Evolutionary conservation across 192 early-diverging fungal genomes (phyloP).

Genomic region (Thamnidium elegans): DNA sequence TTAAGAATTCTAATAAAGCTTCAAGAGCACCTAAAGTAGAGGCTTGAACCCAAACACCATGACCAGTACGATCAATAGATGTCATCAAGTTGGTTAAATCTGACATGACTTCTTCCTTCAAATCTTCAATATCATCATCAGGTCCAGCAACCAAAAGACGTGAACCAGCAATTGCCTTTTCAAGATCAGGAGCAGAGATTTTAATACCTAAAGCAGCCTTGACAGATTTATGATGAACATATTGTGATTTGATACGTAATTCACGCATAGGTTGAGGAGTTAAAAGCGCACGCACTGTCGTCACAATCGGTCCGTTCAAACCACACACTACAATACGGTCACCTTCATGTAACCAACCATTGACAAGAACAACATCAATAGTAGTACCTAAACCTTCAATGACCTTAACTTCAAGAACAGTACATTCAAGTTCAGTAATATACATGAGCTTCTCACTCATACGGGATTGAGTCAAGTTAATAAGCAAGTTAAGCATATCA

Average conservation of each 20-base stretch:
- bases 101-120: slow-evolving; percentile 92
- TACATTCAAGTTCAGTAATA: slow-evolving; percentile 92
- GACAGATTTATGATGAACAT: slow-evolving; percentile 94
- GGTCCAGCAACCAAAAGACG: slow-evolving; percentile 88
- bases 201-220: slow-evolving; percentile 98
- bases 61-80: slow-evolving; percentile 77
- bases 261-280: slow-evolving; percentile 99
- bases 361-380: slow-evolving; percentile 94
- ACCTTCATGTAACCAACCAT: slow-evolving; percentile 92
- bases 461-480: slow-evolving; percentile 88
- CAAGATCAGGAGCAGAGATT: slow-evolving; percentile 89
- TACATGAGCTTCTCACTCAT: slow-evolving; percentile 98
- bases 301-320: slow-evolving; percentile 91
- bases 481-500: slow-evolving; percentile 89
- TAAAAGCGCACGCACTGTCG: slow-evolving; percentile 87
- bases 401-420: slow-evolving; percentile 98
- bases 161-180: slow-evolving; percentile 96
- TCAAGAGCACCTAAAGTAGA: slow-evolving; percentile 97
- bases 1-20: slow-evolving; percentile 92
- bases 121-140: slow-evolving; percentile 94
- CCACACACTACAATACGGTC: slow-evolving; percentile 96
- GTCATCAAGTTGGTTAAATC: slow-evolving; percentile 78
- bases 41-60: slow-evolving; percentile 97
- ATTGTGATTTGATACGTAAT: slow-evolving; percentile 93
- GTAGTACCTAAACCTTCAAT: slow-evolving; percentile 98